Evolutionary conservation across 1,284 basidiomycete species (phyloP).

Genomic region (Kwoniella shivajii): DNA sequence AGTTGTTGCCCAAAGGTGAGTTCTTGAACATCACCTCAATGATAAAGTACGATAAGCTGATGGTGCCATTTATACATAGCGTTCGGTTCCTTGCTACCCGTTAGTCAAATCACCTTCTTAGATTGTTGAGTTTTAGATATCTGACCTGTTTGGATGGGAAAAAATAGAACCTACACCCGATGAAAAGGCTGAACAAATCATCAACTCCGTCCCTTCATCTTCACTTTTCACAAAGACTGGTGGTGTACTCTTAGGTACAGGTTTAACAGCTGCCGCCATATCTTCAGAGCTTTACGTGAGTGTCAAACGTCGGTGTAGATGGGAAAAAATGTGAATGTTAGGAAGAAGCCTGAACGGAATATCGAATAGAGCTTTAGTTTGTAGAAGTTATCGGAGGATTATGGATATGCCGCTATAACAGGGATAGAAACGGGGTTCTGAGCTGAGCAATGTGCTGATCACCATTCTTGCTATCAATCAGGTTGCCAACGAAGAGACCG

Average conservation of each 20-base stretch:
- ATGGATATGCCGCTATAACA: no score
- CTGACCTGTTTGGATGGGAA: not conserved
- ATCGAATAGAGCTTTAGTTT: not conserved
- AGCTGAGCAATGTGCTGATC: not conserved
- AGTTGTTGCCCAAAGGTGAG: slow-evolving; percentile 39
- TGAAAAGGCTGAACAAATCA: slow-evolving; percentile 85
- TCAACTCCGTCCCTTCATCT: slow-evolving; percentile 89
- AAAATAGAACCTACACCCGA: slow-evolving; percentile 64
- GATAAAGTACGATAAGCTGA: not conserved
- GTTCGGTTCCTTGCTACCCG: slow-evolving; percentile 49
- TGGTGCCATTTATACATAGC: slow-evolving; percentile 17
- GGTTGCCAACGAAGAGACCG: slow-evolving; percentile 91
- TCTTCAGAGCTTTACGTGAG: slow-evolving; percentile 90
- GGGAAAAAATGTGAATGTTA: not conserved
- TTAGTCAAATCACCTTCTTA: slow-evolving; percentile 27
- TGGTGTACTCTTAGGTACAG: slow-evolving; percentile 86
- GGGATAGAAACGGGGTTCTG: no score
- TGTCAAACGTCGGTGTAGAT: slow-evolving; percentile 5
- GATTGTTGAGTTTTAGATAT: no score
- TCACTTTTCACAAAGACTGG: slow-evolving; percentile 94
- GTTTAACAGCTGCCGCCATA: slow-evolving; percentile 87
- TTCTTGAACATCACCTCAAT: slow-evolving; percentile 1
- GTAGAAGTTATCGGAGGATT: not conserved
- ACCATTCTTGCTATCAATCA: slow-evolving; percentile 12
- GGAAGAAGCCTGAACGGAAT: not conserved